Percentiles rank a stretch among this genome's conserved stretches.
These are phyloP conservation scores for Paraphaeosphaeria sporulosa DNA, from an alignment of 2,329 filamentous ascomycete species.

Conservation along the genomic window DNA sequence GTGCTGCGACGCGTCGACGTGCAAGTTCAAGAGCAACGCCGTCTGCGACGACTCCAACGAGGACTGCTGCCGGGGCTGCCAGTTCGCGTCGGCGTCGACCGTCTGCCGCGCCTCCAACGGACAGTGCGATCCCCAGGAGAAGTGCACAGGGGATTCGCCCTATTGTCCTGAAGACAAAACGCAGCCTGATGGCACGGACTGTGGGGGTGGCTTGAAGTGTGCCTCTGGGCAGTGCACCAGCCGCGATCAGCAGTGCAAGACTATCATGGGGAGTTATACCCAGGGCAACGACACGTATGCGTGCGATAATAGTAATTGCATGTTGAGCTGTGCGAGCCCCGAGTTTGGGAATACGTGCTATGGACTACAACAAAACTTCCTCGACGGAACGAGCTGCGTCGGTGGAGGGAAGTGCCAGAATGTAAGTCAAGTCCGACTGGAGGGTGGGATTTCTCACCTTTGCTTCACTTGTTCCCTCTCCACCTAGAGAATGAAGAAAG, in stretches of 20 bases:
- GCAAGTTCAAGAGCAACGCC: slow-evolving; percentile 78
- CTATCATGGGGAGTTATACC: slow-evolving; percentile 78
- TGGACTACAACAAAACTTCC: slow-evolving; percentile 85
- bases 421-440: slow-evolving; percentile 55
- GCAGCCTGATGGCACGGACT: slow-evolving; percentile 73
- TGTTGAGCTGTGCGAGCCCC: slow-evolving; percentile 77
- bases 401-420: slow-evolving; percentile 81
- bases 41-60: slow-evolving; percentile 87
- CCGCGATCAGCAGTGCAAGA: slow-evolving; percentile 86
- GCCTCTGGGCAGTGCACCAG: slow-evolving; percentile 95
- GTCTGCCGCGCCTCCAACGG: slow-evolving; percentile 84
- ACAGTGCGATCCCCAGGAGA: slow-evolving; percentile 84
- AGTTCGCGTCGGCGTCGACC: slow-evolving; percentile 70
- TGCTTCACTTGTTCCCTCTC: neutral
- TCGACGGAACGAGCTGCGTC: slow-evolving; percentile 87
- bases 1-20: slow-evolving; percentile 87
- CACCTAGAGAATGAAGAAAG: no score
- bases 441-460: no score
- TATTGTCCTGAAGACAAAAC: slow-evolving; percentile 78
- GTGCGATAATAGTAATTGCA: slow-evolving; percentile 77
- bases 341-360: slow-evolving; percentile 75
- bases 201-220: slow-evolving; percentile 77
- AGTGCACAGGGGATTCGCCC: slow-evolving; percentile 75
- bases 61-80: slow-evolving; percentile 79
- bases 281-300: slow-evolving; percentile 79